These are phyloP conservation scores for Wickerhamiella alocasiicola DNA, from an alignment of 805 yeast genomes.

Conservation along the genomic window DNA sequence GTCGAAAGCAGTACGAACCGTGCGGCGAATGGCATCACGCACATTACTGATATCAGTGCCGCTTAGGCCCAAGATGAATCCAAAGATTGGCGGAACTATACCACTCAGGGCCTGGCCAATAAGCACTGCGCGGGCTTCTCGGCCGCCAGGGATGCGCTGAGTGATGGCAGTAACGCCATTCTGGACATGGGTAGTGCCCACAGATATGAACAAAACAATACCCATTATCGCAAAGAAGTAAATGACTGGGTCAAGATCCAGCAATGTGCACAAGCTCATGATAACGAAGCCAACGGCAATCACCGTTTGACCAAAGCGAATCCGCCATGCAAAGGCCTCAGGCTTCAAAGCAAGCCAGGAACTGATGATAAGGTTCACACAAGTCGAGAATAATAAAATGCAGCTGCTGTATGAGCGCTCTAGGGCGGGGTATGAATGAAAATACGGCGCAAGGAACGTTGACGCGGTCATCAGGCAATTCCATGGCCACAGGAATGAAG, in stretches of 20 bases:
- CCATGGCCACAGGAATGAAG: conserved; percentile 93
- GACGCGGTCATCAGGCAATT: conserved; percentile 81
- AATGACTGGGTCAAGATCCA: conserved; percentile 13
- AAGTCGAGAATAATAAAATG: conserved; percentile 77
- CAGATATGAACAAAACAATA: conserved; percentile 50
- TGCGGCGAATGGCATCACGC: conserved; percentile 9
- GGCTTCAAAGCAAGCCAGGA: conserved; percentile 55
- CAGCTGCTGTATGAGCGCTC: conserved; percentile 57
- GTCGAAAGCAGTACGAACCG: not conserved
- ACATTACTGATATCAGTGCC: conserved; percentile 10
- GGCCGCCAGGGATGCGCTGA: conserved; percentile 32
- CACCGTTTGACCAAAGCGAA: conserved; percentile 46
- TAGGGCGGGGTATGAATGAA: conserved; percentile 30
- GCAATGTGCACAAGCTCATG: conserved; percentile 33
- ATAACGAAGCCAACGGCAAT: conserved; percentile 46
- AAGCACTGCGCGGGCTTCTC: conserved; percentile 49
- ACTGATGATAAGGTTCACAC: conserved; percentile 49
- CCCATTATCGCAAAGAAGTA: conserved; percentile 41
- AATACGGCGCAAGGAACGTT: conserved; percentile 57
- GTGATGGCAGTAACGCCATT: conserved; percentile 87
- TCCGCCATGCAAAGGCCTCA: conserved; percentile 44
- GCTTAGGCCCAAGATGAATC: conserved; percentile 38
- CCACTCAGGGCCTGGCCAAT: conserved; percentile 95
- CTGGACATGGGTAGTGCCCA: conserved; percentile 74
- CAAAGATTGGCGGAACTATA: conserved; percentile 69